Evolutionary conservation across 2,329 filamentous ascomycete genomes (phyloP), one percentile per base, ranked within the genome.

Genomic region (Arachnopeziza araneosa): DNA sequence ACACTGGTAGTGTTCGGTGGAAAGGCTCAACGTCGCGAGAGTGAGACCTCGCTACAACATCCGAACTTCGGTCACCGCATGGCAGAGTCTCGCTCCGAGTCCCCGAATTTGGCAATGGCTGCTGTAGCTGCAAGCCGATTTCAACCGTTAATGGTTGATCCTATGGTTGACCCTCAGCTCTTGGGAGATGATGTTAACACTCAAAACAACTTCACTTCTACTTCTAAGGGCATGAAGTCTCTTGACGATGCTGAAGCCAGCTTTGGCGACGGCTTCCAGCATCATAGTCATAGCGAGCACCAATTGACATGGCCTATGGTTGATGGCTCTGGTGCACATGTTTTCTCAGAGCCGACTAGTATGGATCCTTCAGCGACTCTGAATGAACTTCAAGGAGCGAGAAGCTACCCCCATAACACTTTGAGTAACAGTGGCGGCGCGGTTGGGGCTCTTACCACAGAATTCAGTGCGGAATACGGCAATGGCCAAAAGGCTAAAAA

Each of bases 121-220:
- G 67, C 69, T 17, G 66, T 67, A 23, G 65, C 68, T 12, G 64
- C 67, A 19, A 65, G 66, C 30, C 65, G 66, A 12, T 73, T 72
- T 36, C 63, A 66, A 10, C 68, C 69, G 32, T 64, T 63, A 22
- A 44, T 44, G 36, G 36, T 44, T 44, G 36, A 44, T 44, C 64
- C 64, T 1, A 73, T 73, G 71, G 70, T 73, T 24, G 71, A 73
- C 57, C 71, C 71, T 24, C 69, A 71, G 57, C 59, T 72, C 7
- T 62, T 72, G 23, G 66, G 60, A n/a, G 64, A 71, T 21, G 67
- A 68, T 59, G 54, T 63, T 2, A 64, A 63, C 32, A 54, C 52
- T 6, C 63, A 64, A n/a, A 56, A 63, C 21, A 61, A 60, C 23
- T 32, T 66, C 3, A 36, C 58, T 56, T 52, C 66, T 65, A 49